Base-by-base conservation (phyloP, 1,284 basidiomycete species). In the Apiotrichum siamense region DNA sequence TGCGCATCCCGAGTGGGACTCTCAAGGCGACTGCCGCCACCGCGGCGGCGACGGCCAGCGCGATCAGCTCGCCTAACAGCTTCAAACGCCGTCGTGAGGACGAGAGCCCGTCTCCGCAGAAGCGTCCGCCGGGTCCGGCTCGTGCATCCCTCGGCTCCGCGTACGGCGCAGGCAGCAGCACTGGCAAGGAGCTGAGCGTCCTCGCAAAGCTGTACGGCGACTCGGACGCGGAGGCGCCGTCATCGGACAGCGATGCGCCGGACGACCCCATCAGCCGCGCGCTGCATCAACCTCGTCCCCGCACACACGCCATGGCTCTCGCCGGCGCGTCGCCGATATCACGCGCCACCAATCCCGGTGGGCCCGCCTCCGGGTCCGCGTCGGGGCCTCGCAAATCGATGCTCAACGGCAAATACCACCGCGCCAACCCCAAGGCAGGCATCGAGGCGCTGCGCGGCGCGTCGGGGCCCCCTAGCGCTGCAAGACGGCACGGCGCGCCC, bases 51-150 rank as follows among this genome's bases (percentile, higher is more conserved):
- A 24, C 57, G 13, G 36, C 47, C 3, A 20, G 37, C 33, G 18
- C 13, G 10, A 31, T 31, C 29, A 31, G 29, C 29, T 31, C 29
- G 15, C 39, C n/a, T n/a, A n/a, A 20, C n/a, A 56, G 41, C 23
- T 39, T 44, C 33, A 52, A 54, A 40, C 52, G 58, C 41, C 23
- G 44, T n/a, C 44, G 55, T 4, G 73, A 74, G 32, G 78, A 78
- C 23, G 78, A 76, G 40, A 81, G 52, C 80, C 80, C 60, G 61
- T 71, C 31, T 79, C 79, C 24, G 73, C 77, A 68, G 54, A 66
- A 70, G 37, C 50, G 50, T 5, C 39, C 31, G 6, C 21, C 31
- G n/a, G 43, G 37, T 12, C 40, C 36, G 32, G 41, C 21, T 10
- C 41, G 44, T 9, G 24, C 44, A 3, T 24, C 44, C 1, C 23